Evolutionary conservation across 257 asterid genomes (phyloP).

Genomic region (Solanum chmielewskii): DNA sequence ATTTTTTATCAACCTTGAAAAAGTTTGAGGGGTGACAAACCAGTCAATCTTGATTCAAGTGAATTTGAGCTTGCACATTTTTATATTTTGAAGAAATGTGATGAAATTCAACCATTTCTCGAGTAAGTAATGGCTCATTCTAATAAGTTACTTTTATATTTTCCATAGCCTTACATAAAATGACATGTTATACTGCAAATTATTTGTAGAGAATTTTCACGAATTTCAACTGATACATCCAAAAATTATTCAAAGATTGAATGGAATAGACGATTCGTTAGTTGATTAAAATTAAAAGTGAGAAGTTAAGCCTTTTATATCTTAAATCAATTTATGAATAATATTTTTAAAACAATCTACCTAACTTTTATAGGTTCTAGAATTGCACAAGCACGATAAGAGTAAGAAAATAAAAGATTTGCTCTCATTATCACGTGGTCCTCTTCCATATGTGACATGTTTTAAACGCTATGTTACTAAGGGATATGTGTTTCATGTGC

Average conservation of each 20-base stretch:
- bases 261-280: neutral
- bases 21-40: neutral
- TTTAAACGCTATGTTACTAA: no score
- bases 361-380: no score
- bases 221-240: neutral
- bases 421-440: neutral
- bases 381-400: neutral
- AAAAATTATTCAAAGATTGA: neutral
- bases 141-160: no score
- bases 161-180: neutral
- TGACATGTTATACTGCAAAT: no score
- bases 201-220: neutral
- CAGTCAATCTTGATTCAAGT: neutral
- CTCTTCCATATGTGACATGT: neutral
- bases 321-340: neutral
- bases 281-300: neutral
- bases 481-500: neutral
- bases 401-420: neutral
- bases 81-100: no score
- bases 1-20: no score
- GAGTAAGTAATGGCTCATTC: neutral
- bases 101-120: no score
- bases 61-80: neutral
- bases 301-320: no score
- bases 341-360: no score